Evolutionary conservation across 1,284 basidiomycete species (phyloP).

Genomic region (Apiotrichum sp.): DNA sequence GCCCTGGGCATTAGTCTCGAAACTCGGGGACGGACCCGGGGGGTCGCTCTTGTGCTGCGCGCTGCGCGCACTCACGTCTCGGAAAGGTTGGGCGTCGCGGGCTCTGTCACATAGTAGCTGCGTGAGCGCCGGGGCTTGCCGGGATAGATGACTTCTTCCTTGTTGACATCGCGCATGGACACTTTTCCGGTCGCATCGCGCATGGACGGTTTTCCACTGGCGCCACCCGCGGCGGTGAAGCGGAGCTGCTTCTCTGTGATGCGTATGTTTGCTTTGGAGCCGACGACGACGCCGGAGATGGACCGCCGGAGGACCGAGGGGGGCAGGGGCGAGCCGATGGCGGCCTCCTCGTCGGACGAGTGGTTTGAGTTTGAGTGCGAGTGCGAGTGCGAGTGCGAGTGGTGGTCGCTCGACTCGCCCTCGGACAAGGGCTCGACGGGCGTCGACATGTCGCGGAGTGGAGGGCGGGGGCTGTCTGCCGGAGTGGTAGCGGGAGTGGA

Average conservation of each 20-base stretch:
- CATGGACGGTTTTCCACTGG: no score
- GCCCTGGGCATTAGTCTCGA: constrained; percentile 24
- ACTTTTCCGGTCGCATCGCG: no score
- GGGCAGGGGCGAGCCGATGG: not conserved
- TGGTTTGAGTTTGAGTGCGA: not conserved
- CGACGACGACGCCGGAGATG: constrained; percentile 1
- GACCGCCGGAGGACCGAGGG: constrained; percentile 3
- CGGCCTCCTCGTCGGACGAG: not conserved
- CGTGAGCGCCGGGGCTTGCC: not conserved
- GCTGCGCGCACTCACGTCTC: constrained; percentile 36
- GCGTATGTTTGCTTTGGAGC: not conserved
- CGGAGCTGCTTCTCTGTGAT: constrained; percentile 11
- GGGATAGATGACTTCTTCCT: constrained; percentile 4
- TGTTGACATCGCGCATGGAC: not conserved
- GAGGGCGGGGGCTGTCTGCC: not conserved
- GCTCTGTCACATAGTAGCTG: constrained; percentile 23
- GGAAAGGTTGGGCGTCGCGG: constrained; percentile 43
- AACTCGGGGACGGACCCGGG: constrained; percentile 17
- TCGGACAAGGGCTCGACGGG: not conserved
- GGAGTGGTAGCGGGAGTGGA: not conserved
- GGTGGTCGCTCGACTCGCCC: not conserved
- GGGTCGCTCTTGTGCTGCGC: no score
- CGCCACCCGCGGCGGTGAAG: constrained; percentile 8
- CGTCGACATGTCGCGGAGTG: not conserved
- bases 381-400: not conserved